A percentile compares a stretch with the other conserved stretches of the same genome.
Evolutionary conservation across 352 stramenopile species (phyloP).

Genomic region (Phytophthora constricta): DNA sequence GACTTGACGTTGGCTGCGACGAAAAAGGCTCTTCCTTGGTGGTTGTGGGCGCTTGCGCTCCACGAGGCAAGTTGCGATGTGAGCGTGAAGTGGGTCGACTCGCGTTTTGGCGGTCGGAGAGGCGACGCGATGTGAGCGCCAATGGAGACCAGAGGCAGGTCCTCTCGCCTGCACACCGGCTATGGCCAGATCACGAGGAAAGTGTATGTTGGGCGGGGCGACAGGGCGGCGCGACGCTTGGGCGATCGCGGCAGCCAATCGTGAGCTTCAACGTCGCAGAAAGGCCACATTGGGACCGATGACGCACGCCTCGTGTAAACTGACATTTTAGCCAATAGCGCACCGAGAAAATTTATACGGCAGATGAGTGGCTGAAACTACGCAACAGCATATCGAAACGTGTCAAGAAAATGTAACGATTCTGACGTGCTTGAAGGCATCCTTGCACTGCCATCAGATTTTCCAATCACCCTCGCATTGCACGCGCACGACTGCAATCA

Average conservation of each 20-base stretch:
- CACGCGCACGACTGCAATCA: too few relatives aligned
- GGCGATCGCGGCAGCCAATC: constrained; percentile 1
- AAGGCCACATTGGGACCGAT: not conserved
- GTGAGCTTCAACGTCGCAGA: not conserved
- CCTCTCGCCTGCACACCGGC: constrained; percentile 23
- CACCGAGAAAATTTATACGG: not conserved
- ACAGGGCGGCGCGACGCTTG: constrained; percentile 18
- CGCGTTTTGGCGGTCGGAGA: constrained; percentile 3
- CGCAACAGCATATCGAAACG: not conserved
- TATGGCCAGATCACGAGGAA: constrained; percentile 7
- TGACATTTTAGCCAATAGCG: not conserved
- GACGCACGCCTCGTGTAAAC: not conserved
- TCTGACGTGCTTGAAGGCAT: too few relatives aligned
- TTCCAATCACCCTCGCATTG: too few relatives aligned
- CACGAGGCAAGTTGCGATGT: constrained; percentile 36
- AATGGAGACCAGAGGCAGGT: constrained; percentile 14
- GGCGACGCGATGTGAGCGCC: constrained; percentile 5
- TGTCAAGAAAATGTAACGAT: too few relatives aligned
- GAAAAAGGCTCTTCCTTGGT: not conserved
- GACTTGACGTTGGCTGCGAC: not conserved
- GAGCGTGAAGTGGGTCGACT: not conserved
- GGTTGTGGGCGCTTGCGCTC: constrained; percentile 22
- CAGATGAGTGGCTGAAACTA: not conserved
- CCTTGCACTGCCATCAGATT: too few relatives aligned
- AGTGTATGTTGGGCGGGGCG: constrained; percentile 10